Base-by-base conservation (phyloP, 78 protist species). In the Dictyostelium intermedium region DNA sequence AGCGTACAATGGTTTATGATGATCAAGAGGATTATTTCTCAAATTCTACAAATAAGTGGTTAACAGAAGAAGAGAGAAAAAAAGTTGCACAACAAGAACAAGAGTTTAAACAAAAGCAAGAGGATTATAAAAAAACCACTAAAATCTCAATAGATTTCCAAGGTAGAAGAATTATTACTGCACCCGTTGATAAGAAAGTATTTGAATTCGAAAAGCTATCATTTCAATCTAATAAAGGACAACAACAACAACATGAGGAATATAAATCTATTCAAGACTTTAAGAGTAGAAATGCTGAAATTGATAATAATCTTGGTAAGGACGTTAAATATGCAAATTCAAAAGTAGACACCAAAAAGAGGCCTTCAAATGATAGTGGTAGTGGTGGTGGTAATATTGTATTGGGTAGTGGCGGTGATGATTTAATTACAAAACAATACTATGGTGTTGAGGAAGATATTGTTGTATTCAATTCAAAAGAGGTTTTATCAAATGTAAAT, bases 1-100 rank as follows among this genome's bases (percentile, higher is more conserved):
- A 78, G 43, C 63, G 98, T n/a, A 97, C 98, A 13, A 83, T 61
- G 7, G 95, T 96, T 20, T 79, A 77, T 56, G 98, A 97, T 87
- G 98, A 97, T 84, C 97, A 97, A 61, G 85, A 91, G 23, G 98
- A 95, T 47, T 87, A 95, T 16, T 97, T 91, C 13, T 73, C 82
- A 25, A 84, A 84, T 53, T 32, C 35, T 1, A 56, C 45, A 27
- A 92, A 94, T 76, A 66, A 60, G 16, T 97, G 98, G 98, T 39
- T 92, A 41, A 69, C 76, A 7, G 82, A 74, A 7, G 94, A 95
- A 5, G 96, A 97, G 56, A 27, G 97, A 66, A 50, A 91, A 25
- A 45, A 11, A 3, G 69, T 83, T 81, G 50, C 32, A 32, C 39
- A 43, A 13, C 87, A 83, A 72, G 96, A 92, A 53, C 34, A 25